These are phyloP conservation scores for Pestalotiopsis fici DNA, from an alignment of 2,329 filamentous ascomycete species.

Conservation along the genomic window DNA sequence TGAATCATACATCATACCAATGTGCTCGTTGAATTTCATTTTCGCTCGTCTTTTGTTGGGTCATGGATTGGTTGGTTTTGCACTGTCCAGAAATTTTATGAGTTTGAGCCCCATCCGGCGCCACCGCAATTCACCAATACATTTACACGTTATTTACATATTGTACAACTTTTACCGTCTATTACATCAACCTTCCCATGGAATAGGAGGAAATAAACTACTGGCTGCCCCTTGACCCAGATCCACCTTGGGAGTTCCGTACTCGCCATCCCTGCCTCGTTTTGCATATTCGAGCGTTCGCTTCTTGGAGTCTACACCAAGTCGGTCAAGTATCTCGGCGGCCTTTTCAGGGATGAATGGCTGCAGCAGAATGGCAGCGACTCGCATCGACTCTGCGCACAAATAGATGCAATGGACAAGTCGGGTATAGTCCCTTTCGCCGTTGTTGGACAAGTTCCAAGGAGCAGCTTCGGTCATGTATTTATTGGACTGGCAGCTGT, in stretches of 20 bases:
- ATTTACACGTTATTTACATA: background rate
- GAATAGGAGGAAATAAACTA: constrained; percentile 54
- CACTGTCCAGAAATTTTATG: background rate
- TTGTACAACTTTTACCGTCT: background rate
- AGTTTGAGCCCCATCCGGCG: background rate
- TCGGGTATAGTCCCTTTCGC: constrained; percentile 41
- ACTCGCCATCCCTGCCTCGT: constrained; percentile 66
- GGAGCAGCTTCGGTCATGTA: constrained; percentile 66
- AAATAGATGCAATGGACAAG: constrained; percentile 62
- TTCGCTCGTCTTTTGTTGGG: background rate
- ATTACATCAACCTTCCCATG: constrained; percentile 36
- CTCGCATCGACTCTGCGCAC: constrained; percentile 73
- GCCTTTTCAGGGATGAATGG: constrained; percentile 88
- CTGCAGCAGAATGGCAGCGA: constrained; percentile 82
- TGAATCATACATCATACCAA: constrained; percentile 29
- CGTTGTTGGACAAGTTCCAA: constrained; percentile 60
- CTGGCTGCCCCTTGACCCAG: constrained; percentile 38
- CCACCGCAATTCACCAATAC: background rate
- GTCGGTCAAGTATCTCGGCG: constrained; percentile 68
- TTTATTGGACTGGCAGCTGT: constrained; percentile 55
- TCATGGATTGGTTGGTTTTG: background rate
- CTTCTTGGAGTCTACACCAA: constrained; percentile 67
- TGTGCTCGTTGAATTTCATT: constrained; percentile 36
- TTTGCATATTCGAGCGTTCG: constrained; percentile 65
- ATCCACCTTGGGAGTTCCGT: constrained; percentile 54